A percentile compares a stretch with the other conserved stretches of the same genome.
Conservation (phyloP, 2,329 filamentous ascomycete species). For the Hypoxylon sp. region DNA sequence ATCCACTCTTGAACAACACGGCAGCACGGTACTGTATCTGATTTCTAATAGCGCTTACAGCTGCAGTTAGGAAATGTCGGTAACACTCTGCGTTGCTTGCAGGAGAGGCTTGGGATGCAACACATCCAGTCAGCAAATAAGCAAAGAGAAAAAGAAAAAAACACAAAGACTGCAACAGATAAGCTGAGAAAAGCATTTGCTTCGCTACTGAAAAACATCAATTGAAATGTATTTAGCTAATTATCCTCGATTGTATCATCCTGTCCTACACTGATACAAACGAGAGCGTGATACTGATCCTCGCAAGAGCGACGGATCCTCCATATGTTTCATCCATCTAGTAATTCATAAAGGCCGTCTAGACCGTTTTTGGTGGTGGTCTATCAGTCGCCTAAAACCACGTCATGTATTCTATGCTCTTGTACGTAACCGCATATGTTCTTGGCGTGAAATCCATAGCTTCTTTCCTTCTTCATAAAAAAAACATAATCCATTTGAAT, state of each 20-base stretch:
- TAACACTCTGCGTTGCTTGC: conserved; percentile 18
- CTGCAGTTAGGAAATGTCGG: conserved; percentile 6
- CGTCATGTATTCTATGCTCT: conserved; percentile 42
- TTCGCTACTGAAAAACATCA: conserved; percentile 11
- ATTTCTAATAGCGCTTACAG: conserved; percentile 20
- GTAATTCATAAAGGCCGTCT: conserved; percentile 30
- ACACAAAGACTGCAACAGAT: no score
- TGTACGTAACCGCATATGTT: conserved; percentile 39
- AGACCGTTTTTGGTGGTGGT: conserved; percentile 24
- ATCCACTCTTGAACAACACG: no score
- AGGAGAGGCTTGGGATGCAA: conserved; percentile 11
- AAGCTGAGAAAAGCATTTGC: background rate
- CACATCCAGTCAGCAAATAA: background rate
- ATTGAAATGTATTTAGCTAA: conserved; percentile 32
- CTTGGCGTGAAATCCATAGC: conserved; percentile 38
- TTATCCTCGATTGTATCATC: conserved; percentile 29
- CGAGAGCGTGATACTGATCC: conserved; percentile 19
- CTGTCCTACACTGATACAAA: conserved; percentile 32
- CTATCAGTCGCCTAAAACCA: conserved; percentile 28
- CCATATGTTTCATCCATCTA: conserved; percentile 32
- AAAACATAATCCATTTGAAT: conserved; percentile 44
- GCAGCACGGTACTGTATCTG: conserved; percentile 14
- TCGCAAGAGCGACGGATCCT: conserved; percentile 19
- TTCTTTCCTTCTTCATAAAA: conserved; percentile 44
- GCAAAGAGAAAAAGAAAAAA: no score